Base-by-base conservation (phyloP, 345 rosid species). In the Euphorbia pulcherrima region DNA sequence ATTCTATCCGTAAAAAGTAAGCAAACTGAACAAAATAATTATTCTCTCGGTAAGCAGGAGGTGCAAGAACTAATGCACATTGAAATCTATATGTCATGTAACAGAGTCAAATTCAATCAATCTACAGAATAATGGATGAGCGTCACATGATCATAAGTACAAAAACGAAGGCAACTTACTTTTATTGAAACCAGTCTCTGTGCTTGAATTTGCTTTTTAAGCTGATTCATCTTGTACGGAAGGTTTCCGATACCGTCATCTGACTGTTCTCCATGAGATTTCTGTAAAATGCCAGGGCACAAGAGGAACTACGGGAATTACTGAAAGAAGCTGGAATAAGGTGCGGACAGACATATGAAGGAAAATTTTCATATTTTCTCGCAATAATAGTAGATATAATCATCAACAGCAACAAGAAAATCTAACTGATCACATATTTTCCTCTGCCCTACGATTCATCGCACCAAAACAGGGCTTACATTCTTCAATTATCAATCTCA, bases 151-250 rank as follows among this genome's bases (percentile, higher is more conserved):
- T 62, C 52, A 21, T 62, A 40, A 40, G 29, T 39, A 20, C 29
- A 65, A 65, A 30, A 28, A 51, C 12, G 50, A 64, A 56, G 60
- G 24, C 7, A 64, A 65, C 76, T 83, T 80, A 90, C 98, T 79
- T 85, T 81, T 46, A 90, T 27, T 4, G 82, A 84, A 74, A 33
- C 71, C 75, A 54, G 75, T 76, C 99, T 83, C 60, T 91, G 91
- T 21, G 80, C 84, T 71, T 93, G 96, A 80, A 90, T 88, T 81
- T 89, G 81, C 87, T 44, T 83, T 72, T 77, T 83, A 65, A 93
- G 96, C 80, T 84, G 89, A 83, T 69, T 81, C 76, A 93, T 71
- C 78, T 80, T 89, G 55, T 73, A 57, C n/a, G 79, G 68, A 75
- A 93, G 85, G 77, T 85, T 87, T 67, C 80, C 90, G 50, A 78